A percentile compares a stretch with the other conserved stretches of the same genome.
These are phyloP conservation scores for Cryptosporidium ubiquitum DNA, from an alignment of 169 alveolate species.

Conservation along the genomic window DNA sequence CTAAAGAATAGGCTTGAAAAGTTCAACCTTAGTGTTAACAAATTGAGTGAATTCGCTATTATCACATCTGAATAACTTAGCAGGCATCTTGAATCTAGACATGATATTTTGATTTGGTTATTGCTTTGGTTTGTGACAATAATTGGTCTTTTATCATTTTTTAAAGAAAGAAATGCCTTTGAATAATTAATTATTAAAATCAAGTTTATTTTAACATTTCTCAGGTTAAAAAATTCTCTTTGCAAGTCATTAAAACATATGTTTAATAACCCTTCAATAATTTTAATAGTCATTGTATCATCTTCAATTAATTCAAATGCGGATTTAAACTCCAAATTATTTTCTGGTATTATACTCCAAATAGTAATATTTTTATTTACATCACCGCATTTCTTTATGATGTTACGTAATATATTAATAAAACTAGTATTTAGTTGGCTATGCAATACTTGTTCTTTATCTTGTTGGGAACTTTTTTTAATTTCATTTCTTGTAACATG, in stretches of 20 bases:
- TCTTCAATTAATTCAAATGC: neutral
- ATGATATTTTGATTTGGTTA: slow-evolving; percentile 23
- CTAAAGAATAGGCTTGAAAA: slow-evolving; percentile 1
- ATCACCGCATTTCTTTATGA: slow-evolving; percentile 6
- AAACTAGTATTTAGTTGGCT: neutral
- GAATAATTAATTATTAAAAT: slow-evolving; percentile 23
- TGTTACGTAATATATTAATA: neutral
- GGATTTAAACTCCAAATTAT: neutral
- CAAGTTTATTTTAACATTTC: slow-evolving; percentile 13
- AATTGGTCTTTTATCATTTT: neutral
- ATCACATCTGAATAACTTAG: slow-evolving; percentile 46
- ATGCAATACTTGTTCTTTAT: neutral
- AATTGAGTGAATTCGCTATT: neutral
- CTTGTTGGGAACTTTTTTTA: neutral
- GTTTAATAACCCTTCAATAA: slow-evolving; percentile 2
- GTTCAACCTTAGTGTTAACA: slow-evolving; percentile 14
- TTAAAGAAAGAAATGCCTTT: neutral
- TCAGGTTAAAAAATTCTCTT: slow-evolving; percentile 3
- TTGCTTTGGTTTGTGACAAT: slow-evolving; percentile 27
- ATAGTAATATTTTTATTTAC: slow-evolving; percentile 13
- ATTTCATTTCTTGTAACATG: neutral
- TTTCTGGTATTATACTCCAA: slow-evolving; percentile 35
- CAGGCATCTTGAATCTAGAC: slow-evolving; percentile 40
- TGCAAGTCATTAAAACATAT: slow-evolving; percentile 6
- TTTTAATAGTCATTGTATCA: neutral